Percentiles rank a stretch among this genome's conserved stretches.
These are phyloP conservation scores for Trichoderma sp. DNA, from an alignment of 2,329 filamentous ascomycete genomes.

Conservation along the genomic window DNA sequence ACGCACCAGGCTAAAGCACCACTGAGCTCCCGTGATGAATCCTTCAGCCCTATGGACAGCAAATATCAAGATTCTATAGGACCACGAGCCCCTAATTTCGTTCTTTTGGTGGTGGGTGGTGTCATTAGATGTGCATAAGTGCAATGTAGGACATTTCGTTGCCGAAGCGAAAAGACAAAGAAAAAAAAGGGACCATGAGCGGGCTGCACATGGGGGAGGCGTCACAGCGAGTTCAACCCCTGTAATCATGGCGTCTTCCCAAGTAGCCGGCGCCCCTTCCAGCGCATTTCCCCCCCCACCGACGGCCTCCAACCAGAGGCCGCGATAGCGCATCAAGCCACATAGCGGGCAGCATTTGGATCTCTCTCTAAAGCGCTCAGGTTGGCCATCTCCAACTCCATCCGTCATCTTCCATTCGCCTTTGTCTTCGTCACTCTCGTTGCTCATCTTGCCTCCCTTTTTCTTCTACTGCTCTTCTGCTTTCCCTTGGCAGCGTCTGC, in stretches of 20 bases:
- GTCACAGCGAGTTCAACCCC: slow-evolving; percentile 8
- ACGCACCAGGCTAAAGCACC: neutral
- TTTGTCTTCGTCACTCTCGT: neutral
- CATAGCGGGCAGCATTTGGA: neutral
- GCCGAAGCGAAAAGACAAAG: neutral
- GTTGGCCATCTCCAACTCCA: neutral
- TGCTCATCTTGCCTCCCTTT: neutral
- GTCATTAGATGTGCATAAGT: slow-evolving; percentile 5
- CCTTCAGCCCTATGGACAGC: slow-evolving; percentile 9
- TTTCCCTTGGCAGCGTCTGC: neutral
- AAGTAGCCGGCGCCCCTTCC: neutral
- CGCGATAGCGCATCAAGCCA: neutral
- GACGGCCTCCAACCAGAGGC: slow-evolving; percentile 13
- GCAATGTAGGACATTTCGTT: neutral
- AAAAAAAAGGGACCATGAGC: neutral
- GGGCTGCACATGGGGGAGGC: neutral
- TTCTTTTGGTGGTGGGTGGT: neutral
- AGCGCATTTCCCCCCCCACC: neutral
- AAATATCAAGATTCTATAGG: neutral
- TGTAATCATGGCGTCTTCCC: slow-evolving; percentile 5
- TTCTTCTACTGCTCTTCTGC: neutral
- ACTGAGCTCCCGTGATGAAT: neutral
- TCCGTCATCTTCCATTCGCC: neutral
- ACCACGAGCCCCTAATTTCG: neutral
- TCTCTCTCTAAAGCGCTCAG: neutral